Percentiles rank a stretch among this genome's conserved stretches.
phyloP scores from a whole-genome alignment of 768 basidiomycete genomes.

The Sarcodon aspratus region DNA sequence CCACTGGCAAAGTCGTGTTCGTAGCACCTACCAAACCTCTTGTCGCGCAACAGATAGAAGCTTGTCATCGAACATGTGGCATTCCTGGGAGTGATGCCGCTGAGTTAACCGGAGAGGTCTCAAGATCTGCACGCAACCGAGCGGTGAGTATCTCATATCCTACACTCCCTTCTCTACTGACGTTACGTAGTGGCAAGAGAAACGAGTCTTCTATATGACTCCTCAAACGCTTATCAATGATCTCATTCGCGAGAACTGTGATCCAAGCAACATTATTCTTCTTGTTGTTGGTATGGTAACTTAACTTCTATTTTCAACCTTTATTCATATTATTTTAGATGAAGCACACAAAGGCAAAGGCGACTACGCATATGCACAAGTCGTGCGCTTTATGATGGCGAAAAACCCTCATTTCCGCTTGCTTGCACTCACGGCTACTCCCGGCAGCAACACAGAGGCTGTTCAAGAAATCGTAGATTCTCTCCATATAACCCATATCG shows the following conservation, averaged over 20 bases:
- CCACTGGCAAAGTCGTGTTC: constrained; percentile 85
- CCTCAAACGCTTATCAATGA: constrained; percentile 93
- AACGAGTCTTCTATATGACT: constrained; percentile 90
- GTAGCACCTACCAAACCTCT: constrained; percentile 95
- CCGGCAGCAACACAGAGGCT: constrained; percentile 75
- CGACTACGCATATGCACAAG: constrained; percentile 85
- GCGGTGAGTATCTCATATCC: constrained; percentile 33
- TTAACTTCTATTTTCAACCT: neutral
- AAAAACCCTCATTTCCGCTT: constrained; percentile 92
- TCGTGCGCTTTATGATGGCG: constrained; percentile 82
- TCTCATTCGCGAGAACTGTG: constrained; percentile 57
- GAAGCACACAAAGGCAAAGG: constrained; percentile 95
- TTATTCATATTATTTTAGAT: constrained; percentile 32
- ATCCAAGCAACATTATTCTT: constrained; percentile 71
- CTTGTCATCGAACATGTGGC: constrained; percentile 88
- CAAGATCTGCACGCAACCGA: constrained; percentile 38
- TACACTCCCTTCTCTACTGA: neutral
- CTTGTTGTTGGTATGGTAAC: constrained; percentile 66
- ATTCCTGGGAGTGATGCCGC: constrained; percentile 80
- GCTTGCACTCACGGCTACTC: constrained; percentile 91
- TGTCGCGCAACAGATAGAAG: constrained; percentile 89
- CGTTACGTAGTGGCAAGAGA: constrained; percentile 55
- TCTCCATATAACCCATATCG: constrained; percentile 89
- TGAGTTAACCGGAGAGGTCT: constrained; percentile 76
- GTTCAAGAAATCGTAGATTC: constrained; percentile 88